Conservation (phyloP, 495 filamentous ascomycete species). For the Umbilicaria muhlenbergii region DNA sequence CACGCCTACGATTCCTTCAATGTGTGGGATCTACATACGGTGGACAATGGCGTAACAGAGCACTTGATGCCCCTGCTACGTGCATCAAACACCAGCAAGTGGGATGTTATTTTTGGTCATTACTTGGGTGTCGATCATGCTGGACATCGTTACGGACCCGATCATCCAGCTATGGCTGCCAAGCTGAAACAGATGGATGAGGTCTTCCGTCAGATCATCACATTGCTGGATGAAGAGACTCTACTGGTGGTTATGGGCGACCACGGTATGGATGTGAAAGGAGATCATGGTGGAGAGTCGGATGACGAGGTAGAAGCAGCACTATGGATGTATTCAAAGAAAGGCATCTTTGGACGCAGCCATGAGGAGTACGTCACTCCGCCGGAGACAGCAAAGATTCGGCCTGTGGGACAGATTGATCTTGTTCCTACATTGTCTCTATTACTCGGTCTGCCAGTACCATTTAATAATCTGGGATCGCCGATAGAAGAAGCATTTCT, state of each 20-base stretch:
- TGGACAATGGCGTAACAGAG: slow-evolving; percentile 91
- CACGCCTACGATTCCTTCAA: slow-evolving; percentile 90
- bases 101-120: slow-evolving; percentile 89
- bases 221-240: slow-evolving; percentile 65
- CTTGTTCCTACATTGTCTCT: slow-evolving; percentile 82
- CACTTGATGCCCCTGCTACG: slow-evolving; percentile 75
- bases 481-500: slow-evolving; percentile 91
- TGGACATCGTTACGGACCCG: slow-evolving; percentile 86
- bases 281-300: slow-evolving; percentile 93
- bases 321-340: slow-evolving; percentile 95
- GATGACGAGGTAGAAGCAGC: slow-evolving; percentile 90
- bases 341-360: slow-evolving; percentile 62
- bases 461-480: slow-evolving; percentile 91
- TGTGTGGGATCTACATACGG: slow-evolving; percentile 93
- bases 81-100: slow-evolving; percentile 43
- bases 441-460: slow-evolving; percentile 79
- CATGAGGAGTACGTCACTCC: slow-evolving; percentile 42
- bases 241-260: slow-evolving; percentile 93
- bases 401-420: slow-evolving; percentile 88
- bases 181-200: slow-evolving; percentile 87
- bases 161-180: slow-evolving; percentile 78
- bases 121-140: slow-evolving; percentile 95
- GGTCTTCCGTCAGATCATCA: slow-evolving; percentile 56
- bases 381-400: slow-evolving; percentile 57
- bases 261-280: slow-evolving; percentile 95